Base-by-base conservation (phyloP, 1,284 basidiomycete genomes). In the Chalciporus piperatoides region DNA sequence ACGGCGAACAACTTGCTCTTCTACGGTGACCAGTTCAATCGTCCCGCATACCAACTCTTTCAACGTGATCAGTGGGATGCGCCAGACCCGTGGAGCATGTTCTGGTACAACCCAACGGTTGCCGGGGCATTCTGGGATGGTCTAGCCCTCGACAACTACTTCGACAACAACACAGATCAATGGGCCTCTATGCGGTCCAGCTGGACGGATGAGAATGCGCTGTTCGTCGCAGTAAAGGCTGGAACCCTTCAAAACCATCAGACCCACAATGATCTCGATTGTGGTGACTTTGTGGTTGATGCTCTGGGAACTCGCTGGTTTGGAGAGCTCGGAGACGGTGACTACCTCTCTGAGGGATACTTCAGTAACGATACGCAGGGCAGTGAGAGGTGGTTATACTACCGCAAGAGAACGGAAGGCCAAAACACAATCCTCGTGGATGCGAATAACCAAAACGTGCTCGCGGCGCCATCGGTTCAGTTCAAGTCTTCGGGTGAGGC, bases 301-400 rank as follows among this genome's bases (percentile, higher is more conserved):
- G 95, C 94, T 14, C 74, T 97, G 61, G 96, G 95, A 53, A 85
- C 87, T 41, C 89, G 96, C 49, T 99, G 93, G 92, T 91, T 90
- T 32, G 97, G 97, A 53, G 96, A 99, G 64, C 82, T 94, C 43
- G 96, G 96, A 17, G 90, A 85, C 7, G 93, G 80, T 28, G 82
- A 97, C 69, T 98, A 98, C 68, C 71, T 80, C 33, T 78, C 87
- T 4, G 61, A 68, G 5, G 67, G 70, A 27, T 95, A 95, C 73
- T 96, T 95, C 73, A 73, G 68, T 46, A 80, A 66, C 55, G 89
- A 90, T 58, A 62, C 64, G 0, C 90, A 93, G 67, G 69, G 76
- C 50, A 79, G 84, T 38, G 64, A 73, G 15, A 80, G 94, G 55
- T 97, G 94, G 94, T 60, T 79, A 55, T 97, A 95, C 72, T 99